Evolutionary conservation across 805 yeast genomes (phyloP).

Genomic region (Metschnikowia dekortorum): DNA sequence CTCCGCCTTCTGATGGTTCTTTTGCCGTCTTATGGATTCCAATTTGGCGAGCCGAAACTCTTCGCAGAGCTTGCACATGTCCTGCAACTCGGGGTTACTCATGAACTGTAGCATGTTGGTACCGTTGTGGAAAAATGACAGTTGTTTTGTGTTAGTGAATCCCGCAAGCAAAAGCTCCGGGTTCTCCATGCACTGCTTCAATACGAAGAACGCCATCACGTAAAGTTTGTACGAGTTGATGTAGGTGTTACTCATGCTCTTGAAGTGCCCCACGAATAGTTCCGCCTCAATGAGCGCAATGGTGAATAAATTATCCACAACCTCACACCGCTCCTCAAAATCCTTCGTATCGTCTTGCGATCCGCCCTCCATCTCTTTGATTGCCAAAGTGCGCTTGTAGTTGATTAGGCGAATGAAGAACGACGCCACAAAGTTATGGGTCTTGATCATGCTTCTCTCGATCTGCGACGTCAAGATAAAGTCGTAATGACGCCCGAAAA

Average conservation of each 20-base stretch:
- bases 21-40: constrained; percentile 15
- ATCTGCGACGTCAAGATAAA: constrained; percentile 32
- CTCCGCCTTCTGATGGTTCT: constrained; percentile 15
- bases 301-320: constrained; percentile 29
- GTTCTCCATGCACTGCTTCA: constrained; percentile 39
- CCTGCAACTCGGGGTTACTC: constrained; percentile 31
- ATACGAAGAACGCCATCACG: constrained; percentile 38
- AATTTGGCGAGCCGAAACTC: constrained; percentile 36
- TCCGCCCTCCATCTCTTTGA: constrained; percentile 9
- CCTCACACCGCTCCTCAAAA: constrained; percentile 21
- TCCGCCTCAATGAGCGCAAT: constrained; percentile 36
- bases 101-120: constrained; percentile 38
- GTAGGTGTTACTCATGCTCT: constrained; percentile 33
- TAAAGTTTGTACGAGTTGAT: constrained; percentile 38
- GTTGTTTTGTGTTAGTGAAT: constrained; percentile 20
- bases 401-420: constrained; percentile 38
- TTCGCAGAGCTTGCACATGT: constrained; percentile 33
- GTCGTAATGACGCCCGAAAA: constrained; percentile 39
- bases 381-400: constrained; percentile 30
- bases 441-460: constrained; percentile 38
- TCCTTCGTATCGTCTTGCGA: constrained; percentile 1
- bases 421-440: constrained; percentile 36
- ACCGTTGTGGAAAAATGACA: constrained; percentile 30
- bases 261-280: constrained; percentile 39
- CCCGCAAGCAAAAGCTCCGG: constrained; percentile 33